Base-by-base conservation (phyloP, 768 basidiomycete genomes). In the Psilocybe subaeruginosa region DNA sequence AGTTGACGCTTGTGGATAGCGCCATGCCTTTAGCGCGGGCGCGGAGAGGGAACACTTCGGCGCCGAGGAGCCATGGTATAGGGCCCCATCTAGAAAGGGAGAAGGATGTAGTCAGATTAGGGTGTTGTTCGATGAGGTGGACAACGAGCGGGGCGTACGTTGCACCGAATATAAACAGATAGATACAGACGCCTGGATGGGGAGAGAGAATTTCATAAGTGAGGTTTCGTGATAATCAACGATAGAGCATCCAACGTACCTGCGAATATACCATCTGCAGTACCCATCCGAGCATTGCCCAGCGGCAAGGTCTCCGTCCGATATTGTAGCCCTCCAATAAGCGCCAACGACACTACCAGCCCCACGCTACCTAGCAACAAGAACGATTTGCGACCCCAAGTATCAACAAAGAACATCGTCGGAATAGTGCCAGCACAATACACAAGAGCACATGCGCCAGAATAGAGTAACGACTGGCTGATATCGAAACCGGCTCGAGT, bases 1-100 rank as follows among this genome's bases (percentile, higher is more conserved):
- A 91, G 80, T 90, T 90, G 58, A 83, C 82, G 35, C 85, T 82
- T 53, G 82, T 81, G 6, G 86, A 82, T 60, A 90, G 78, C 9
- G 81, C 87, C 76, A 90, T 85, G 52, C 85, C 88, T 74, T 89
- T 89, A 27, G 87, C 86, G 58, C 89, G 85, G 59, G 88, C 81
- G 50, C 84, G 82, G 49, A 76, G 65, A 7, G 76, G 80, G 64
- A 83, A 85, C 45, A 84, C 74, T 60, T 85, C 84, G 1, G 81
- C 82, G 16, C 77, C 77, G 50, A 85, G 78, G 9, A 83, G 75
- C 83, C 82, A 85, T 1, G 83, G 80, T 19, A 77, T 77, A 0
- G 84, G 84, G 43, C 83, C 84, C 83, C 83, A 84, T 31, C 76
- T 76, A 62, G 55, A 60, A 8, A 68, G 61, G 57, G 64, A 62